These are phyloP conservation scores for Gautieria morchelliformis DNA, from an alignment of 768 basidiomycete genomes.

Conservation along the genomic window DNA sequence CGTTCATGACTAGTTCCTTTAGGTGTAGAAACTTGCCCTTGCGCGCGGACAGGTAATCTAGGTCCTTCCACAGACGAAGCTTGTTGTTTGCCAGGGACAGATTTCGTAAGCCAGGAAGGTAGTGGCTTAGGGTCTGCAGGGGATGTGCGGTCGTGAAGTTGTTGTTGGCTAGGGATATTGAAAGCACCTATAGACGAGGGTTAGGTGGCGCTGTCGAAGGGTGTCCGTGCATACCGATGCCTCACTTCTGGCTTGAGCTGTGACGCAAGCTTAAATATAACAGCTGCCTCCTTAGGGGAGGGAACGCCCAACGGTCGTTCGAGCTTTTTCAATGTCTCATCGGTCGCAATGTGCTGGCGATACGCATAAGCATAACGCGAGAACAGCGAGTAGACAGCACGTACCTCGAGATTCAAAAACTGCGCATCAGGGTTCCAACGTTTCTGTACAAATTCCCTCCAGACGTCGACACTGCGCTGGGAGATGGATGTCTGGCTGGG, in stretches of 20 bases:
- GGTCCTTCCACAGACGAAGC: slow-evolving; percentile 57
- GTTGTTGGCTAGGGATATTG: slow-evolving; percentile 78
- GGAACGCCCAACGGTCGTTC: slow-evolving; percentile 63
- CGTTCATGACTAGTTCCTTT: slow-evolving; percentile 63
- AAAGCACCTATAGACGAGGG: slow-evolving; percentile 46
- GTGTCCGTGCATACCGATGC: slow-evolving; percentile 5
- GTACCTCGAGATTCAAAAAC: slow-evolving; percentile 77
- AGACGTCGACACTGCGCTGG: slow-evolving; percentile 45
- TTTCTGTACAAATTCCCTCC: slow-evolving; percentile 64
- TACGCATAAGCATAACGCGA: slow-evolving; percentile 6
- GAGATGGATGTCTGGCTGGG: not conserved
- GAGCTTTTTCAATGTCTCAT: slow-evolving; percentile 65
- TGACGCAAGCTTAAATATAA: slow-evolving; percentile 82
- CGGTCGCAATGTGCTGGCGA: slow-evolving; percentile 63
- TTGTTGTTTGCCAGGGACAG: slow-evolving; percentile 75
- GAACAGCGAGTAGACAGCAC: slow-evolving; percentile 17
- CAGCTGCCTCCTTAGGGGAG: slow-evolving; percentile 54
- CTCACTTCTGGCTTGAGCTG: slow-evolving; percentile 67
- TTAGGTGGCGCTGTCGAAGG: slow-evolving; percentile 5
- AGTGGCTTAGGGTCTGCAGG: slow-evolving; percentile 54
- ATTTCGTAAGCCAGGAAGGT: slow-evolving; percentile 71
- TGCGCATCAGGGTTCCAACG: slow-evolving; percentile 61
- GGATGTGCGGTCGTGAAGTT: slow-evolving; percentile 52
- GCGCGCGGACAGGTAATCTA: slow-evolving; percentile 52
- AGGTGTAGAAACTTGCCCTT: slow-evolving; percentile 52